Conservation (phyloP, 495 filamentous ascomycete genomes). For the Penicillium mononematosum region DNA sequence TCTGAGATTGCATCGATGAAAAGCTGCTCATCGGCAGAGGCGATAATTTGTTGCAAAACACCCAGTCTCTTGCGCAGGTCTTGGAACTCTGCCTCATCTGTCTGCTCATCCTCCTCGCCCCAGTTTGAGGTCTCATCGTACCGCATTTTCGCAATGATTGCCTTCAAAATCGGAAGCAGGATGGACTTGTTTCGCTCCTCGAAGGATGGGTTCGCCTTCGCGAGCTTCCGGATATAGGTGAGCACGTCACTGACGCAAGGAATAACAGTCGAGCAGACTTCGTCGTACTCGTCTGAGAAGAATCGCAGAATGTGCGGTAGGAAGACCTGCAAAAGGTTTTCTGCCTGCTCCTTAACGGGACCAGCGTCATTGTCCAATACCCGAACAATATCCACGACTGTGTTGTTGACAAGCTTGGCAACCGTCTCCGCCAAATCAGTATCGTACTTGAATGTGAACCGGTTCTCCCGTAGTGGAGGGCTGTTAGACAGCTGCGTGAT, state of each 20-base stretch:
- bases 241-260: conserved; percentile 87
- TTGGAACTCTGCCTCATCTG: conserved; percentile 97
- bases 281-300: conserved; percentile 97
- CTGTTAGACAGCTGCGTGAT: conserved; percentile 78
- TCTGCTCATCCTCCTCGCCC: conserved; percentile 92
- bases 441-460: conserved; percentile 82
- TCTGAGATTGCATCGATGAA: conserved; percentile 83
- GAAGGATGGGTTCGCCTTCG: conserved; percentile 58
- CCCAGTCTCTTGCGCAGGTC: conserved; percentile 87
- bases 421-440: conserved; percentile 92
- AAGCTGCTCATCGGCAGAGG: conserved; percentile 76
- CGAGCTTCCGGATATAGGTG: conserved; percentile 77
- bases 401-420: conserved; percentile 92
- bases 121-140: conserved; percentile 93
- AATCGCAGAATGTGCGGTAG: conserved; percentile 83
- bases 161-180: conserved; percentile 81
- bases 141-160: conserved; percentile 91
- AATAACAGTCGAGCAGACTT: conserved; percentile 93
- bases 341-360: conserved; percentile 59
- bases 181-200: conserved; percentile 69
- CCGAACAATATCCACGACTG: conserved; percentile 78
- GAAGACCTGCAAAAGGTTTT: conserved; percentile 75
- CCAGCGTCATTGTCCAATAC: conserved; percentile 63
- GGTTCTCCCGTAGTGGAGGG: conserved; percentile 70
- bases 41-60: conserved; percentile 84